Conservation (phyloP, 2,329 filamentous ascomycete genomes). For the Paracamarosporium sp. region DNA sequence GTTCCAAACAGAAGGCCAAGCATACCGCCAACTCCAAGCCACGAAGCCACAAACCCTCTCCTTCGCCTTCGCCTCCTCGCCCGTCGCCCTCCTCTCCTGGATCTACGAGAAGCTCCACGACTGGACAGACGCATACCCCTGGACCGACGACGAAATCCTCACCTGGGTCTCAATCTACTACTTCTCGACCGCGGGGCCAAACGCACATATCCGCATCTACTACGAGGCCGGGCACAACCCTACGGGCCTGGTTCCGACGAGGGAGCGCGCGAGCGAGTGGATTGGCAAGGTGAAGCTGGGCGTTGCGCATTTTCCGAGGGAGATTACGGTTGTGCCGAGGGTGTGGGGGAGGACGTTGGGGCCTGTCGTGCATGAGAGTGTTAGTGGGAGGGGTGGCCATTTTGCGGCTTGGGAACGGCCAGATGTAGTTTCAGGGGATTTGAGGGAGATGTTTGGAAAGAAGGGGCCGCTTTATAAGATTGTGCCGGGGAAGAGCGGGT, state of each 20-base stretch:
- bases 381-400: conserved; percentile 62
- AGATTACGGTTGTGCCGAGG: conserved; percentile 61
- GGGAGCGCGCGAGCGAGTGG: conserved; percentile 49
- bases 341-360: conserved; percentile 66
- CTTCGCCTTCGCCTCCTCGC: conserved; percentile 72
- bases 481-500: conserved; percentile 40
- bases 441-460: conserved; percentile 65
- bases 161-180: conserved; percentile 78
- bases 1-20: conserved; percentile 64
- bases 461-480: conserved; percentile 44
- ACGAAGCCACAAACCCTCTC: conserved; percentile 78
- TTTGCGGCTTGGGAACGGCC: conserved; percentile 68
- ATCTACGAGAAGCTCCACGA: conserved; percentile 81
- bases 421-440: conserved; percentile 58
- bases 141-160: conserved; percentile 78
- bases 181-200: conserved; percentile 73
- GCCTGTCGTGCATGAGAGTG: conserved; percentile 63
- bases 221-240: conserved; percentile 66
- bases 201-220: conserved; percentile 73
- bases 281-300: conserved; percentile 59
- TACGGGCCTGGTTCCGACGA: conserved; percentile 28
- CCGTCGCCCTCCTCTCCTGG: conserved; percentile 76
- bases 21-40: conserved; percentile 66
- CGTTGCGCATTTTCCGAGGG: conserved; percentile 64
- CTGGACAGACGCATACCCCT: conserved; percentile 75